phyloP scores from a whole-genome alignment of 768 basidiomycete species.

The Termitomyces sp. region DNA sequence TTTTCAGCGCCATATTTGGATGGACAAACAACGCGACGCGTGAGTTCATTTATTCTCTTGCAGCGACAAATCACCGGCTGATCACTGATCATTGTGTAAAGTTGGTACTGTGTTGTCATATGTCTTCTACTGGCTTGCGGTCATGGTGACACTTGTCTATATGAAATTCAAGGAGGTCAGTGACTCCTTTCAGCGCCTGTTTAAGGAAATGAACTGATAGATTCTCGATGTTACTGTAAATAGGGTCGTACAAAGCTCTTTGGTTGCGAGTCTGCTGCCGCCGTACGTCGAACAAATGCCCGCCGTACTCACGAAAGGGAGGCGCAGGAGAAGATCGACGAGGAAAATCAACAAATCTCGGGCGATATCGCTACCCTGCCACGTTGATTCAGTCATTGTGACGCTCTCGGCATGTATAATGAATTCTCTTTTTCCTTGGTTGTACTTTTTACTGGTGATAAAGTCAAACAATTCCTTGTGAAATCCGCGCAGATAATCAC shows the following conservation, averaged over 20 bases:
- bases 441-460: background rate
- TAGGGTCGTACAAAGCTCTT: constrained; percentile 63
- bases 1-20: constrained; percentile 83
- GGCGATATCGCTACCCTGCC: background rate
- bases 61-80: background rate
- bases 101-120: constrained; percentile 82
- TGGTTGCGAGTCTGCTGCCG: constrained; percentile 50
- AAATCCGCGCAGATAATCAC: background rate
- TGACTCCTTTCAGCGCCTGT: background rate
- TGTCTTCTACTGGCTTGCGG: constrained; percentile 88
- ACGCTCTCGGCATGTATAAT: background rate
- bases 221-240: background rate
- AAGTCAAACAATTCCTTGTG: background rate
- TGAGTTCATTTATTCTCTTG: constrained; percentile 21
- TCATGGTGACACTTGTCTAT: constrained; percentile 58
- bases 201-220: background rate
- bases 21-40: constrained; percentile 83
- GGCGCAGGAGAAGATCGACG: background rate
- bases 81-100: constrained; percentile 13
- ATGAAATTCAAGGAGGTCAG: constrained; percentile 61
- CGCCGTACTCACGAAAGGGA: constrained; percentile 12
- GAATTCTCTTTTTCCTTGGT: background rate
- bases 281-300: constrained; percentile 22
- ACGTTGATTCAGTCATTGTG: background rate
- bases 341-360: background rate